Base-by-base conservation (phyloP, 768 basidiomycete species). In the Boletus huronensis region DNA sequence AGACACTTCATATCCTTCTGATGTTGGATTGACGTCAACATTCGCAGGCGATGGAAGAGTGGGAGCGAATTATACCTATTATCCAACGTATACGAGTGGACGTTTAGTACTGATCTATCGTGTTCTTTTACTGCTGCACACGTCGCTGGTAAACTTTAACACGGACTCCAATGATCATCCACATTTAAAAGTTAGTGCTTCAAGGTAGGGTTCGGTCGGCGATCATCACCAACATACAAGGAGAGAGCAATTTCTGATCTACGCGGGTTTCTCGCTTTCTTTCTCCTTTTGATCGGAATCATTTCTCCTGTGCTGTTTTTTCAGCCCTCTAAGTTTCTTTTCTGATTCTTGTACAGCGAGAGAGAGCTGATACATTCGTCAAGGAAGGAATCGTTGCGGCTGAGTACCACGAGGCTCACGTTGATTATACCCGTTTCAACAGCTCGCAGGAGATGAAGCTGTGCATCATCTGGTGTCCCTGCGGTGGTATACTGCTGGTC, bases 1-100 rank as follows among this genome's bases (percentile, higher is more conserved):
- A 55, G 76, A 65, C n/a, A 23, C n/a, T 5, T 39, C 53, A 29
- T 32, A 52, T 50, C 17, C 4, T 50, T 49, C 48, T 23, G 35
- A 17, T 61, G 13, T 25, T 28, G 40, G 45, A 29, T 53, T 55
- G 44, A 50, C 57, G 29, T 49, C 44, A 42, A 47, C 48, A 47
- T 50, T 39, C 48, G 19, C 59, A 93, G 88, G 85, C 91, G 51
- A 94, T 96, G 90, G 93, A 98, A 62, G 94, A 98, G 70, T 98
- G 93, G 94, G 94, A 98, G 51, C 79, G 89, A 72, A 88, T 95
- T 67, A 93, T 94, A 79, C 90, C 93, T 62, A 77, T 93, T 62
- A 86, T 96, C 66, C 91, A 95, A 72, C 88, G 91, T 52, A 96
- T 96, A 76, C 86, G 91, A 51, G 93, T 96, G 74, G 93, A 94